phyloP scores from a whole-genome alignment of 345 rosid species.

The Arabidopsis suecica region DNA sequence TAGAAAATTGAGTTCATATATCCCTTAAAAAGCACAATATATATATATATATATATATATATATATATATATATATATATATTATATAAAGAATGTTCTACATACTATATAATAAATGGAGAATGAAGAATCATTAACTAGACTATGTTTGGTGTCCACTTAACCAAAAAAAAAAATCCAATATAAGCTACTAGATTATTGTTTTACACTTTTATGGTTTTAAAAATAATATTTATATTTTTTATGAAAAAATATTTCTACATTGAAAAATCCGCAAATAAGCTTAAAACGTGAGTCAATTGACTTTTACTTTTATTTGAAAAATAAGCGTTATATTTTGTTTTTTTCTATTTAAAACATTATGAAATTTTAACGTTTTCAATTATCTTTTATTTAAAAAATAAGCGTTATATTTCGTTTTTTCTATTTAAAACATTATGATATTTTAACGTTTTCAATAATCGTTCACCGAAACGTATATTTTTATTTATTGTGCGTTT shows the following conservation, averaged over 20 bases:
- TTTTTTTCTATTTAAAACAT: too few relatives aligned
- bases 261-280: not conserved
- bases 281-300: not conserved
- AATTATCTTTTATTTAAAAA: not conserved
- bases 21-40: too few relatives aligned
- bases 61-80: too few relatives aligned
- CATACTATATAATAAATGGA: not conserved
- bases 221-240: not conserved
- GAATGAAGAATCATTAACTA: not conserved
- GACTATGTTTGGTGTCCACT: not conserved
- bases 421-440: not conserved
- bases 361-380: too few relatives aligned
- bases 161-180: not conserved
- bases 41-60: too few relatives aligned
- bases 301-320: not conserved
- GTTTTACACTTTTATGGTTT: too few relatives aligned
- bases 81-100: too few relatives aligned
- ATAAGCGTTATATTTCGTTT: not conserved
- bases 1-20: not conserved
- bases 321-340: not conserved
- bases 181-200: too few relatives aligned
- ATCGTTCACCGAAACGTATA: not conserved
- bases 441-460: not conserved
- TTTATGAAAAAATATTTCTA: not conserved
- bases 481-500: not conserved